Percentiles rank a stretch among this genome's conserved stretches.
These are phyloP conservation scores for Gelatoporia subvermispora DNA, from an alignment of 768 basidiomycete species.

Conservation along the genomic window DNA sequence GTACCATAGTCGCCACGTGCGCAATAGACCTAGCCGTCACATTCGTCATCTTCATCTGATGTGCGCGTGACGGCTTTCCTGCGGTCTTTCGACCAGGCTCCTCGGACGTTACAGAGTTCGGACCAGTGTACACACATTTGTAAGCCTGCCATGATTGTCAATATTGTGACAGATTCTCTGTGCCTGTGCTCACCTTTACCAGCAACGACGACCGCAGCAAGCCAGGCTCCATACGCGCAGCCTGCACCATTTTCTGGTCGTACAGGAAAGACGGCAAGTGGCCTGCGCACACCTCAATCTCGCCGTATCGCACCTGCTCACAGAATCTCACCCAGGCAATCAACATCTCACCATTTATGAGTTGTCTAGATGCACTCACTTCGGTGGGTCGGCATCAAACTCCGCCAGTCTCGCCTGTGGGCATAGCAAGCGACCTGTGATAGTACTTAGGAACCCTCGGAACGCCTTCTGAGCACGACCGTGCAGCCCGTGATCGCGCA, in stretches of 20 bases:
- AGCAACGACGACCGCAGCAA: neutral
- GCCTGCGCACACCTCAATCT: neutral
- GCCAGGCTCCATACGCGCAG: neutral
- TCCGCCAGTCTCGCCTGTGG: neutral
- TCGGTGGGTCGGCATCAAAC: neutral
- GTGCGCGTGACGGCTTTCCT: neutral
- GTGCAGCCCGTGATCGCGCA: too few relatives aligned
- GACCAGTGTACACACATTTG: neutral
- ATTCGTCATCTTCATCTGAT: neutral
- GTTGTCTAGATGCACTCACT: neutral
- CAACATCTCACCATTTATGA: too few relatives aligned
- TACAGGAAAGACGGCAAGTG: neutral
- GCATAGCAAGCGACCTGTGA: neutral
- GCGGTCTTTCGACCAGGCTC: neutral
- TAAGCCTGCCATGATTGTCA: neutral
- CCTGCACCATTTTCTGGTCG: neutral
- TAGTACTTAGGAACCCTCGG: neutral
- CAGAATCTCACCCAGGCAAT: neutral
- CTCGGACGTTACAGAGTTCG: neutral
- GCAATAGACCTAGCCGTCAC: neutral
- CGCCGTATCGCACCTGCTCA: neutral
- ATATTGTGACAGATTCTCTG: neutral
- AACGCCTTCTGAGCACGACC: too few relatives aligned
- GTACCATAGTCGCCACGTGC: neutral
- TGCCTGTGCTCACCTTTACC: neutral